Conservation (phyloP, 768 basidiomycete genomes). For the Rhizopogon sp. region DNA sequence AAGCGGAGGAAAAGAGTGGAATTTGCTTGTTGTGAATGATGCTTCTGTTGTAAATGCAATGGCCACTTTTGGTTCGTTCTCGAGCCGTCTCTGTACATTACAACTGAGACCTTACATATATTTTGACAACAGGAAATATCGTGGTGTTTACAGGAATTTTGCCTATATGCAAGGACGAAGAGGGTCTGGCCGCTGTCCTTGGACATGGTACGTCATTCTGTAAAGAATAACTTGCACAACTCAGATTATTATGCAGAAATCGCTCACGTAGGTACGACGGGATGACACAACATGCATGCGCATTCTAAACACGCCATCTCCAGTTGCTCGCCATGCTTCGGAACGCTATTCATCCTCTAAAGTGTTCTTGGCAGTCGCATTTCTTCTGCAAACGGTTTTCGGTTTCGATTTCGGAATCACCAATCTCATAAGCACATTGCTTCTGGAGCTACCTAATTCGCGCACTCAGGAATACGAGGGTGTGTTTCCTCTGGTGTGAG, state of each 20-base stretch:
- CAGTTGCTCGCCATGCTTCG: constrained; percentile 55
- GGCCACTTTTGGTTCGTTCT: constrained; percentile 56
- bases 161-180: constrained; percentile 69
- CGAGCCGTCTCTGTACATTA: neutral
- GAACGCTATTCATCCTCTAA: constrained; percentile 39
- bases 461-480: constrained; percentile 81
- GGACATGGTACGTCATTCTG: constrained; percentile 57
- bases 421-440: constrained; percentile 38
- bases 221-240: neutral
- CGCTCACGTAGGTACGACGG: constrained; percentile 59
- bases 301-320: constrained; percentile 18
- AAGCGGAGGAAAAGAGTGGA: constrained; percentile 41
- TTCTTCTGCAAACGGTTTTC: constrained; percentile 40
- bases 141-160: constrained; percentile 89
- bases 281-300: neutral
- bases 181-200: constrained; percentile 79
- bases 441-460: constrained; percentile 79
- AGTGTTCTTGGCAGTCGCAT: constrained; percentile 35
- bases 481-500: constrained; percentile 11
- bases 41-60: constrained; percentile 69
- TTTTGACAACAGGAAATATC: constrained; percentile 50
- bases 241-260: constrained; percentile 48
- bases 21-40: constrained; percentile 77
- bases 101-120: neutral
- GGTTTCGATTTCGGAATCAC: constrained; percentile 57